These are phyloP conservation scores for Chytridiales sp. DNA, from an alignment of 371 early-diverging fungal species.

Conservation along the genomic window DNA sequence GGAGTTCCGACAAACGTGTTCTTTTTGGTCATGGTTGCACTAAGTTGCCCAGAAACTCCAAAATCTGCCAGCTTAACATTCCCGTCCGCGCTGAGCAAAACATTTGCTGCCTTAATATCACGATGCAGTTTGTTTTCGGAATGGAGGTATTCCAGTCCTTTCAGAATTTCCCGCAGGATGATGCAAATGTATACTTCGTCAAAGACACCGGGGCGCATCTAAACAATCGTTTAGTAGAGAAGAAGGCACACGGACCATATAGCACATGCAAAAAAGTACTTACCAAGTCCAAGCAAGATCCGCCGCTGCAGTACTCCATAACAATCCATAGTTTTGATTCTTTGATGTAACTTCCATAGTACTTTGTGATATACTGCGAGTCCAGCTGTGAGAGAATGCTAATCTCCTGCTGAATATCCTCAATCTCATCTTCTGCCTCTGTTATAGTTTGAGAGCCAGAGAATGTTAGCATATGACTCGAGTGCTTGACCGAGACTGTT, in stretches of 20 bases:
- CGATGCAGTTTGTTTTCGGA: constrained; percentile 92
- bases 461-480: not conserved
- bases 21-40: constrained; percentile 90
- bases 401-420: constrained; percentile 97
- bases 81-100: constrained; percentile 74
- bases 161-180: constrained; percentile 84
- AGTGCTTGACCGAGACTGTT: not conserved
- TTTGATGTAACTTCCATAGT: constrained; percentile 50
- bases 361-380: constrained; percentile 87
- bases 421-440: constrained; percentile 95
- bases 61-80: constrained; percentile 94
- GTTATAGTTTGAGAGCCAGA: too few relatives aligned
- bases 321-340: constrained; percentile 48
- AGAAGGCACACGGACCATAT: not conserved
- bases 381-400: constrained; percentile 92
- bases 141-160: constrained; percentile 95
- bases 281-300: constrained; percentile 50
- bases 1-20: constrained; percentile 99
- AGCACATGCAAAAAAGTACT: constrained; percentile 11
- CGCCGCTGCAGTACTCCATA: constrained; percentile 53
- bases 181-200: constrained; percentile 89
- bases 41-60: constrained; percentile 95
- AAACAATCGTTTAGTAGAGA: not conserved
- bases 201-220: constrained; percentile 53
- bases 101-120: constrained; percentile 80